A percentile compares a stretch with the other conserved stretches of the same genome.
Evolutionary conservation across 768 basidiomycete species (phyloP).

Genomic region (Tephrocybe rancida): DNA sequence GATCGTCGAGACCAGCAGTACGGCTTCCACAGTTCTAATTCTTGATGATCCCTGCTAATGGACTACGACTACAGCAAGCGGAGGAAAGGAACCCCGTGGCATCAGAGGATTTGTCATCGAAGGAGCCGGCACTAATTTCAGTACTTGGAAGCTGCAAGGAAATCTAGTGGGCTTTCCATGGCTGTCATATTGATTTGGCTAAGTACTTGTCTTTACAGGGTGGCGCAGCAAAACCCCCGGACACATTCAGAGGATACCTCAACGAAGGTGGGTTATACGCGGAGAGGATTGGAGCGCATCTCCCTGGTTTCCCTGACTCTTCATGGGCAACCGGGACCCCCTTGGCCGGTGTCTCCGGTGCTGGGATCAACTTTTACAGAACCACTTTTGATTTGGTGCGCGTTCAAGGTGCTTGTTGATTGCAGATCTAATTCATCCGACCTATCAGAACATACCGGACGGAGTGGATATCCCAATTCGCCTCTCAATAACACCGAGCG

Average conservation of each 20-base stretch:
- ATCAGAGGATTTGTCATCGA: conserved; percentile 46
- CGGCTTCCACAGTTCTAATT: conserved; percentile 10
- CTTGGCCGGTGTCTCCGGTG: conserved; percentile 30
- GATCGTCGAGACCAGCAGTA: conserved; percentile 51
- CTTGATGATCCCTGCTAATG: not conserved
- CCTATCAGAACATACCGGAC: conserved; percentile 34
- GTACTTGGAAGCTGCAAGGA: conserved; percentile 44
- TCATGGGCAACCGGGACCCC: conserved; percentile 39
- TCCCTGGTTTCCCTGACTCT: conserved; percentile 46
- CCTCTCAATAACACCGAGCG: conserved; percentile 45
- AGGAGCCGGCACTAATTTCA: conserved; percentile 40
- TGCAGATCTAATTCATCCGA: not conserved
- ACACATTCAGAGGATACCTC: conserved; percentile 48
- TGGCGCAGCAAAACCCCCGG: conserved; percentile 40
- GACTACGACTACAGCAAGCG: conserved; percentile 36
- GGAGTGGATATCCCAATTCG: conserved; percentile 48
- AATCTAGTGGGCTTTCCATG: conserved; percentile 28
- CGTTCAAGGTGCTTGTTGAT: not conserved
- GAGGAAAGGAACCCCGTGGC: conserved; percentile 52
- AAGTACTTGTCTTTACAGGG: conserved; percentile 21
- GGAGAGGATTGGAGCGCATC: conserved; percentile 52
- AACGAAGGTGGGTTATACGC: conserved; percentile 55
- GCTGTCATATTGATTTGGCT: not conserved
- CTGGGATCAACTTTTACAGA: conserved; percentile 47
- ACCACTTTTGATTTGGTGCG: conserved; percentile 42